Conservation (phyloP, 1,139 yeast genomes). For the Geotrichum europaeum region DNA sequence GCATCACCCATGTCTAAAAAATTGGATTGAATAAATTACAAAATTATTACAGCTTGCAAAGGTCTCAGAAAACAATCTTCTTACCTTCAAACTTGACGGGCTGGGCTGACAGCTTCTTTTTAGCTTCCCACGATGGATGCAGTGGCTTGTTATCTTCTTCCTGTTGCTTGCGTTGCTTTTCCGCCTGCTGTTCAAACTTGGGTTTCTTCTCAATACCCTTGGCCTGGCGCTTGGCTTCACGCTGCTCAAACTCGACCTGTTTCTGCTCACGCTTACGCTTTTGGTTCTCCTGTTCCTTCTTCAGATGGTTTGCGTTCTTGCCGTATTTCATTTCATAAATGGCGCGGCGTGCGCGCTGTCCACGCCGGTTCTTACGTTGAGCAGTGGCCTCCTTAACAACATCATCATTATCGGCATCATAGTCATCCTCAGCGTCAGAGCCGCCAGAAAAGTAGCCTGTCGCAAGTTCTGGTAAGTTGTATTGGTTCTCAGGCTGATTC, state of each 20-base stretch:
- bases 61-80: constrained; percentile 54
- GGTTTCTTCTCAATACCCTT: constrained; percentile 29
- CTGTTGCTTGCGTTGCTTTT: constrained; percentile 13
- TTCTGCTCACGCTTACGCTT: constrained; percentile 47
- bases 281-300: constrained; percentile 51
- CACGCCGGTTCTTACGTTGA: constrained; percentile 77
- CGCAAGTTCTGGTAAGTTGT: constrained; percentile 61
- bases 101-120: constrained; percentile 49
- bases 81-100: constrained; percentile 74
- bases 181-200: constrained; percentile 9
- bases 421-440: constrained; percentile 50
- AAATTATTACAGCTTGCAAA: background rate
- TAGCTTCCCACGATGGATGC: constrained; percentile 98
- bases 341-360: constrained; percentile 94
- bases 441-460: constrained; percentile 80
- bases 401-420: constrained; percentile 51
- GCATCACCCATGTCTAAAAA: background rate
- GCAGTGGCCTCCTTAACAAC: constrained; percentile 53
- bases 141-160: constrained; percentile 34
- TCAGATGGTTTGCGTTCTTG: constrained; percentile 71
- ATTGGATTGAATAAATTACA: background rate
- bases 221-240: constrained; percentile 49
- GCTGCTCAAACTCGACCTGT: constrained; percentile 59
- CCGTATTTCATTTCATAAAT: constrained; percentile 95
- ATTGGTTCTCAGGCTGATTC: constrained; percentile 21